Conservation (phyloP, 2,329 filamentous ascomycete genomes). For the Mollisia scopiformis region DNA sequence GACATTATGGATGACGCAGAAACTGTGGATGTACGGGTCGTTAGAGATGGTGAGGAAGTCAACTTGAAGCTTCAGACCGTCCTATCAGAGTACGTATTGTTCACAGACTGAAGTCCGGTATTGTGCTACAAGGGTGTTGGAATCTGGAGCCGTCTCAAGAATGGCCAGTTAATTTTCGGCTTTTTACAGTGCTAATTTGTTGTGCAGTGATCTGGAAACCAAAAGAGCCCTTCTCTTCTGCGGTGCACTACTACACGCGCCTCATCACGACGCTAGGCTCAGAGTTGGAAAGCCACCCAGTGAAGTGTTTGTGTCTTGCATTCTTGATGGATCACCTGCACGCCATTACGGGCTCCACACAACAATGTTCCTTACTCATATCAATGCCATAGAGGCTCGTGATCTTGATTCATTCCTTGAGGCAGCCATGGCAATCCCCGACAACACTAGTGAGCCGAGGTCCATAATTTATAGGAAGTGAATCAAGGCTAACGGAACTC, state of each 20-base stretch:
- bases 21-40: constrained; percentile 79
- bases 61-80: constrained; percentile 80
- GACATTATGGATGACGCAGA: constrained; percentile 96
- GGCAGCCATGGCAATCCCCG: constrained; percentile 86
- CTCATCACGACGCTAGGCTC: constrained; percentile 94
- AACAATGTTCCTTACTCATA: constrained; percentile 96
- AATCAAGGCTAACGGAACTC: background rate
- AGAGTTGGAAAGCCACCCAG: constrained; percentile 97
- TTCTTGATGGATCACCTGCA: constrained; percentile 79
- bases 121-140: no score
- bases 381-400: constrained; percentile 85
- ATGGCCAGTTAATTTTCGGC: no score
- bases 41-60: constrained; percentile 83
- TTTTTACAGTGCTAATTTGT: no score
- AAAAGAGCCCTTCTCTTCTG: constrained; percentile 93
- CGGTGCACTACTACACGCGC: constrained; percentile 88
- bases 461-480: no score
- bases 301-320: constrained; percentile 92
- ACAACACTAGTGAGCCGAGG: constrained; percentile 89
- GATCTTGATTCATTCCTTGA: constrained; percentile 80
- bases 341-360: constrained; percentile 92
- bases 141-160: no score
- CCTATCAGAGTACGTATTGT: no score
- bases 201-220: constrained; percentile 91
- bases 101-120: no score